These are phyloP conservation scores for Dendrobium nobile DNA, from an alignment of 106 monocot genomes.

Conservation along the genomic window DNA sequence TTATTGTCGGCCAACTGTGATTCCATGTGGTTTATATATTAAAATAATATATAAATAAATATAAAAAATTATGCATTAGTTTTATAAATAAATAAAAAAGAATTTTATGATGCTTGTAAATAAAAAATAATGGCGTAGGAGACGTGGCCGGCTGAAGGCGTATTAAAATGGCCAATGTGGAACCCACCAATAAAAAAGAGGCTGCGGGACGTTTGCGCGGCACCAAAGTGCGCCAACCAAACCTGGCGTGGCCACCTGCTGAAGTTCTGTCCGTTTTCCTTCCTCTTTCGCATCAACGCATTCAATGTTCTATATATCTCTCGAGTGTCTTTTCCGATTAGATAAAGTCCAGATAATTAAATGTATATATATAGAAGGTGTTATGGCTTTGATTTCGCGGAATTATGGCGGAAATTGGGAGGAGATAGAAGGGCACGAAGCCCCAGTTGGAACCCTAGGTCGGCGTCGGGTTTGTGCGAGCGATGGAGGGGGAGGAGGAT, in stretches of 20 bases:
- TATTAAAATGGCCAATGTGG: background rate
- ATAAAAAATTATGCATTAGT: no score
- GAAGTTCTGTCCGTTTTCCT: background rate
- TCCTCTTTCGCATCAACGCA: background rate
- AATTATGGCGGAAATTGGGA: background rate
- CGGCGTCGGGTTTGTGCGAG: background rate
- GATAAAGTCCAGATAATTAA: background rate
- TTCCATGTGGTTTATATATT: no score
- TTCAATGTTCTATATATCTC: background rate
- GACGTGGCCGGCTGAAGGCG: background rate
- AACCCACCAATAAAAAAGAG: background rate
- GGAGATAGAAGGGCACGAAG: background rate
- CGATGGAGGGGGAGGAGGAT: conserved; percentile 11
- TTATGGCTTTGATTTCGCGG: background rate
- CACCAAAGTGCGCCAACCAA: conserved; percentile 3
- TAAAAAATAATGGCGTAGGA: no score
- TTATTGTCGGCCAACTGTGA: no score
- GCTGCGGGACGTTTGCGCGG: background rate
- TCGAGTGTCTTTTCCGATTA: background rate
- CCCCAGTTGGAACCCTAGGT: background rate
- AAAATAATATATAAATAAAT: no score
- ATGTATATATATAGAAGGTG: background rate
- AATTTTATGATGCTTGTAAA: no score
- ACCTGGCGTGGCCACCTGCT: background rate
- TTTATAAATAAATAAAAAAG: background rate